Evolutionary conservation across 176 grass and related monocot genomes (phyloP).

Genomic region (Raddia guianensis): DNA sequence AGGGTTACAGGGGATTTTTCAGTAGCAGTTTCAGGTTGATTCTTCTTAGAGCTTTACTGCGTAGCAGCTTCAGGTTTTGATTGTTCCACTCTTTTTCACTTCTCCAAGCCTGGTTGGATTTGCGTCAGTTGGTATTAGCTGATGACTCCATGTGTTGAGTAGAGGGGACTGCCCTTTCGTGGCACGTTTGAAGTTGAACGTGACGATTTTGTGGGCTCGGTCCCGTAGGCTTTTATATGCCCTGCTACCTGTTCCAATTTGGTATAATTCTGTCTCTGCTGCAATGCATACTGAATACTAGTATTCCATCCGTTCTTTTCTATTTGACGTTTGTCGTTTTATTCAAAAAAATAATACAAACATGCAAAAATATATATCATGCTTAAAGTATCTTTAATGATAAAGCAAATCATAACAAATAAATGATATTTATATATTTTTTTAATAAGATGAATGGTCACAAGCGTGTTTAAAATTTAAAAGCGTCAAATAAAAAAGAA

Average conservation of each 20-base stretch:
- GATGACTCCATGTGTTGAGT: slow-evolving; percentile 10
- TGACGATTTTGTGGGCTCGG: slow-evolving; percentile 33
- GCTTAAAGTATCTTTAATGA: too few species aligned
- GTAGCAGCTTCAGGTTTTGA: slow-evolving; percentile 16
- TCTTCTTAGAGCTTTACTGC: neutral
- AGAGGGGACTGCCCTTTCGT: slow-evolving; percentile 1
- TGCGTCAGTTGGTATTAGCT: neutral
- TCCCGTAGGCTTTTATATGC: neutral
- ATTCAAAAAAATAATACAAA: too few species aligned
- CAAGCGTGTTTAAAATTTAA: too few species aligned
- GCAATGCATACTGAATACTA: neutral
- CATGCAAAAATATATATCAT: too few species aligned
- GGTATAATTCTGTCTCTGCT: neutral
- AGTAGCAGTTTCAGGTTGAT: slow-evolving; percentile 8
- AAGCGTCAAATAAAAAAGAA: too few species aligned
- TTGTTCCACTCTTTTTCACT: neutral
- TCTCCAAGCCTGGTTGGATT: neutral
- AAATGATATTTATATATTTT: too few species aligned
- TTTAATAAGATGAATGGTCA: too few species aligned
- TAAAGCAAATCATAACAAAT: too few species aligned
- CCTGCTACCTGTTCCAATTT: neutral
- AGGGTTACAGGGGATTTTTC: neutral
- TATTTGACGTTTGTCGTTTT: neutral
- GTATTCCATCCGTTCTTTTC: too few species aligned
- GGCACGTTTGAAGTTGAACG: slow-evolving; percentile 35